Conservation (phyloP, 2,329 filamentous ascomycete genomes). For the Nemania serpens region DNA sequence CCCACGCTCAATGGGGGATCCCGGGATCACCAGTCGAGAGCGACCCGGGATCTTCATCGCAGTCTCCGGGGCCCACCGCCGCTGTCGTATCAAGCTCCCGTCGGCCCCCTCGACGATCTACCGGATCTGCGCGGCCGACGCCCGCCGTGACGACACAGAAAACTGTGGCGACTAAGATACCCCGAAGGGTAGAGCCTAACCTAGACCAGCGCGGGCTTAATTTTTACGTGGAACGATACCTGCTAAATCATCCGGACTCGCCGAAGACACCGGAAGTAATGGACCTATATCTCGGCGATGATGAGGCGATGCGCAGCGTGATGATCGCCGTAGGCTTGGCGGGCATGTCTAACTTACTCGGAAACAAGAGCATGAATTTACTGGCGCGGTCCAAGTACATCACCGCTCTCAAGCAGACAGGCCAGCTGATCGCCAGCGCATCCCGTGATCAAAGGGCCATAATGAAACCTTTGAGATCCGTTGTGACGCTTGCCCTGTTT, state of each 20-base stretch:
- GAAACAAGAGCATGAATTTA: slow-evolving; percentile 51
- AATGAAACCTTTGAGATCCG: slow-evolving; percentile 50
- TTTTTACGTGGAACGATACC: slow-evolving; percentile 57
- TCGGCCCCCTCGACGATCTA: not conserved
- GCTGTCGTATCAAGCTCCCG: slow-evolving; percentile 20
- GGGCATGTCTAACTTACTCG: slow-evolving; percentile 58
- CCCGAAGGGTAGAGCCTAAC: slow-evolving; percentile 47
- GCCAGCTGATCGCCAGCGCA: slow-evolving; percentile 46
- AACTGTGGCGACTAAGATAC: slow-evolving; percentile 32
- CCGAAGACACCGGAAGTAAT: slow-evolving; percentile 48
- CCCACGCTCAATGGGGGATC: slow-evolving; percentile 56
- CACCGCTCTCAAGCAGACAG: slow-evolving; percentile 54
- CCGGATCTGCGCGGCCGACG: not conserved
- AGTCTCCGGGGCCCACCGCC: slow-evolving; percentile 14
- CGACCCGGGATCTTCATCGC: slow-evolving; percentile 31
- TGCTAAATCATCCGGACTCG: slow-evolving; percentile 57
- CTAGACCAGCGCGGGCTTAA: slow-evolving; percentile 53
- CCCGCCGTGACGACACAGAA: slow-evolving; percentile 16
- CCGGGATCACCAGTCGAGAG: slow-evolving; percentile 38
- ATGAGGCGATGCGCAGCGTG: slow-evolving; percentile 50
- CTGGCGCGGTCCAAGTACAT: slow-evolving; percentile 59
- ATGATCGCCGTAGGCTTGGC: slow-evolving; percentile 64
- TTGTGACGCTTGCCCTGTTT: slow-evolving; percentile 64
- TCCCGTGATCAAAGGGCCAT: slow-evolving; percentile 46
- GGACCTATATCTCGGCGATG: slow-evolving; percentile 44